Percentiles rank a stretch among this genome's conserved stretches.
These are phyloP conservation scores for Scheffersomyces lignosus DNA, from an alignment of 805 yeast species.

Conservation along the genomic window DNA sequence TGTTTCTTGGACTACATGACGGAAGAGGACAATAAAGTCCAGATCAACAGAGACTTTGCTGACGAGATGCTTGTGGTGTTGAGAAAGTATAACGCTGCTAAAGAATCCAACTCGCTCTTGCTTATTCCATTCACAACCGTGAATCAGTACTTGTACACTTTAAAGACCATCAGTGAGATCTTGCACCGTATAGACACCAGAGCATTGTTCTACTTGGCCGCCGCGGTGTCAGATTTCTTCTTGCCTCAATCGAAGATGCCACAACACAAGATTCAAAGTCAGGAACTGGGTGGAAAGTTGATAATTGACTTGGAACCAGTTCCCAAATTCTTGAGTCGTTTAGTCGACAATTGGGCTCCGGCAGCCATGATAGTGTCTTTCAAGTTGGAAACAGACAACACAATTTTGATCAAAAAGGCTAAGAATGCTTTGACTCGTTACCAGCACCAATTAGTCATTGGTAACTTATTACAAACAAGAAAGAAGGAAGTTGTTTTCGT, in stretches of 20 bases:
- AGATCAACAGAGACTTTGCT: constrained; percentile 60
- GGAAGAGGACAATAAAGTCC: constrained; percentile 54
- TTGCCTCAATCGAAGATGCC: constrained; percentile 83
- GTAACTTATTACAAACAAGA: constrained; percentile 86
- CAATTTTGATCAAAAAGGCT: constrained; percentile 73
- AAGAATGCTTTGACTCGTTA: constrained; percentile 77
- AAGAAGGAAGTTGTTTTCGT: constrained; percentile 88
- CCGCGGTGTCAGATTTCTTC: constrained; percentile 97
- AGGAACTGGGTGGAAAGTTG: constrained; percentile 66
- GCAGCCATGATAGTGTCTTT: constrained; percentile 92
- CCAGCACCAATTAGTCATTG: constrained; percentile 92
- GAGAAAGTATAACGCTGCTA: constrained; percentile 54
- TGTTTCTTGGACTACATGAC: constrained; percentile 85
- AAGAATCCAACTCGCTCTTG: constrained; percentile 53
- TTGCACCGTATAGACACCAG: constrained; percentile 54
- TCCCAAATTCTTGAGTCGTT: constrained; percentile 84
- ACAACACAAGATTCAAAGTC: constrained; percentile 92
- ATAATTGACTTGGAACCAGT: constrained; percentile 91
- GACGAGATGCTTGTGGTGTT: constrained; percentile 60
- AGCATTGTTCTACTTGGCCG: constrained; percentile 86
- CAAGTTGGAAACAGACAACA: constrained; percentile 85
- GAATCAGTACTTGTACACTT: constrained; percentile 86
- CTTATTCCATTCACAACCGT: constrained; percentile 91
- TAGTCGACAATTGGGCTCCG: constrained; percentile 95
- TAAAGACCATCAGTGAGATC: constrained; percentile 62